Evolutionary conservation across 345 rosid species (phyloP).

Genomic region (Populus simonii): DNA sequence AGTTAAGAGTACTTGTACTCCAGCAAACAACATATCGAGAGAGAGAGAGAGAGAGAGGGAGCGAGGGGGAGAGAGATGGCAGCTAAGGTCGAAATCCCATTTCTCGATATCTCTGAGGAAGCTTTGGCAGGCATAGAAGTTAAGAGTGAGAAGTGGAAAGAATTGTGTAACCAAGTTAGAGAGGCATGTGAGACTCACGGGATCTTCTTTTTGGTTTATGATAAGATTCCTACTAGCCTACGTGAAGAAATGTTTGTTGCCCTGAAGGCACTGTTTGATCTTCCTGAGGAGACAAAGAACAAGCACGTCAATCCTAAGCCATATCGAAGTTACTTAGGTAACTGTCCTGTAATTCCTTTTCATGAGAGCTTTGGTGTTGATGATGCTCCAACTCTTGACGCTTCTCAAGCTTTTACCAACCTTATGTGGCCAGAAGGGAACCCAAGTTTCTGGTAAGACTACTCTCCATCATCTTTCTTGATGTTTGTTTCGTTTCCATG

Average conservation of each 20-base stretch:
- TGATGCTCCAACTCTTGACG: constrained; percentile 15
- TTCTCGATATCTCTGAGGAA: constrained; percentile 23
- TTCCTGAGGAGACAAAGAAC: constrained; percentile 41
- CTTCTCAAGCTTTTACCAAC: constrained; percentile 29
- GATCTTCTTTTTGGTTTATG: constrained; percentile 27
- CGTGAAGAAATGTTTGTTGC: constrained; percentile 22
- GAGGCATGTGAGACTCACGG: constrained; percentile 44
- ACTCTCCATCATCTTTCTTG: not conserved
- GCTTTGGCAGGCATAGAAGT: not conserved
- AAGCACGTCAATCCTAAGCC: constrained; percentile 34
- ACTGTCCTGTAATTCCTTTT: constrained; percentile 27
- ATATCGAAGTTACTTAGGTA: constrained; percentile 35
- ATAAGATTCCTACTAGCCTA: constrained; percentile 7
- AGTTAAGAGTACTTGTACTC: not conserved
- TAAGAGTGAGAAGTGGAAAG: constrained; percentile 15
- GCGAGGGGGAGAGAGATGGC: constrained; percentile 5
- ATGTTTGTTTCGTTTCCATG: not conserved
- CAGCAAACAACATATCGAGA: not conserved
- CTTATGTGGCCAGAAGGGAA: constrained; percentile 52
- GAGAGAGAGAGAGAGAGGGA: not conserved
- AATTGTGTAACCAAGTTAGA: constrained; percentile 28
- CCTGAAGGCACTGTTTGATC: constrained; percentile 35
- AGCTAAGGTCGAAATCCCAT: constrained; percentile 23
- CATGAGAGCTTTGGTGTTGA: constrained; percentile 44
- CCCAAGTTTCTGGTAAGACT: constrained; percentile 34